phyloP scores from a whole-genome alignment of 2,329 filamentous ascomycete species.

The Apiospora marii region DNA sequence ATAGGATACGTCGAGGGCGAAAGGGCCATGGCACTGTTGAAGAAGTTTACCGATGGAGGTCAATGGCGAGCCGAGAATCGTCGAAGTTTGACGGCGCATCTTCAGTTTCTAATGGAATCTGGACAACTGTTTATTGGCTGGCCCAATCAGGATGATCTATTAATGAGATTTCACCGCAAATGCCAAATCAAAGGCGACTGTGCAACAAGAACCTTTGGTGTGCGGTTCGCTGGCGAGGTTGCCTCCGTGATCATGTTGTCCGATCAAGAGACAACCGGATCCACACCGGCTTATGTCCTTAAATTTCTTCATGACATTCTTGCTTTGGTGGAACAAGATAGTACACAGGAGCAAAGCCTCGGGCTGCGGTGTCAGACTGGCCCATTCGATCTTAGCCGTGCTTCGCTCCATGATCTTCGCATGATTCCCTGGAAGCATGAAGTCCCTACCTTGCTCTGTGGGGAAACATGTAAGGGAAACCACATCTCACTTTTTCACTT shows the following conservation, averaged over 20 bases:
- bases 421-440: too few species aligned
- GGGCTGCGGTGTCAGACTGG: too few species aligned
- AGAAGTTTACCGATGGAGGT: background rate
- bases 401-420: too few species aligned
- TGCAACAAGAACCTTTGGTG: background rate
- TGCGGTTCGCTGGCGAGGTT: background rate
- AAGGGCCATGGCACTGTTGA: background rate
- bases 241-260: background rate
- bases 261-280: background rate
- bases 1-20: background rate
- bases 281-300: background rate
- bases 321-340: background rate
- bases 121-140: background rate
- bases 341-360: background rate
- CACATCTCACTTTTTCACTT: background rate
- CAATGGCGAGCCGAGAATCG: background rate
- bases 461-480: fast-evolving
- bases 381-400: too few species aligned
- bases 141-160: background rate
- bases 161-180: background rate
- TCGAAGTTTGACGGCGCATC: background rate
- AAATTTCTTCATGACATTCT: background rate
- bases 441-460: background rate
- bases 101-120: background rate
- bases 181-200: background rate